phyloP scores from a whole-genome alignment of 805 yeast species.

The Zygoascus biomembranicola region DNA sequence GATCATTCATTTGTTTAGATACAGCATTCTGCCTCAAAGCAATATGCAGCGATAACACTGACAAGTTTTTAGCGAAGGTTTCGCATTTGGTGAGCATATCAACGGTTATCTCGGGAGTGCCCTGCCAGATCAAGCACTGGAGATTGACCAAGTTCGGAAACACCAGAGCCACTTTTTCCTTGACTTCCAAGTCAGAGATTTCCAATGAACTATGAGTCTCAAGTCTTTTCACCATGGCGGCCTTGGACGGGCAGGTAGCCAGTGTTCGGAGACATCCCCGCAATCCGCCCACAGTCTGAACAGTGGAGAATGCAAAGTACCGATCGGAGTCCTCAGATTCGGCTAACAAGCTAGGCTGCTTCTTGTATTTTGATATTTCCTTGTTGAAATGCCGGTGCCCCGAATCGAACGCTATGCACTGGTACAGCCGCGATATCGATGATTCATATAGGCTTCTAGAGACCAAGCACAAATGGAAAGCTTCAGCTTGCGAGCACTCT shows the following conservation, averaged over 20 bases:
- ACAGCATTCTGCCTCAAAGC: constrained; percentile 11
- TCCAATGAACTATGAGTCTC: constrained; percentile 19
- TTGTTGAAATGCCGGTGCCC: constrained; percentile 22
- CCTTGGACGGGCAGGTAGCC: constrained; percentile 14
- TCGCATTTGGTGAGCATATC: constrained; percentile 13
- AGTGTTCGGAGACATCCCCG: constrained; percentile 23
- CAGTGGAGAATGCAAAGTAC: constrained; percentile 14
- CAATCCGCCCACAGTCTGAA: constrained; percentile 28
- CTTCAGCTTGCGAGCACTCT: constrained; percentile 26
- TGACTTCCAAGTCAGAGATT: constrained; percentile 21
- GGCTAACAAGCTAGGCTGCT: not conserved
- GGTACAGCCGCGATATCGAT: constrained; percentile 22
- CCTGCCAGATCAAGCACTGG: constrained; percentile 25
- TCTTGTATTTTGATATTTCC: constrained; percentile 5
- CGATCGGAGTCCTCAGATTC: not conserved
- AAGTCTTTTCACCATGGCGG: constrained; percentile 18
- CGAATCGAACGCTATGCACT: constrained; percentile 25
- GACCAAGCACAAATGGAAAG: constrained; percentile 24
- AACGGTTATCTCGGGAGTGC: constrained; percentile 27
- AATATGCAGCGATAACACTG: constrained; percentile 5
- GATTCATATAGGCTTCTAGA: constrained; percentile 17
- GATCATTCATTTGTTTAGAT: constrained; percentile 12
- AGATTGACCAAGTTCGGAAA: constrained; percentile 19
- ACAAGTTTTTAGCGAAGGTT: not conserved
- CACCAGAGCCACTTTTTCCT: constrained; percentile 12